Evolutionary conservation across 2,329 filamentous ascomycete genomes (phyloP).

Genomic region (Ilyonectria robusta): DNA sequence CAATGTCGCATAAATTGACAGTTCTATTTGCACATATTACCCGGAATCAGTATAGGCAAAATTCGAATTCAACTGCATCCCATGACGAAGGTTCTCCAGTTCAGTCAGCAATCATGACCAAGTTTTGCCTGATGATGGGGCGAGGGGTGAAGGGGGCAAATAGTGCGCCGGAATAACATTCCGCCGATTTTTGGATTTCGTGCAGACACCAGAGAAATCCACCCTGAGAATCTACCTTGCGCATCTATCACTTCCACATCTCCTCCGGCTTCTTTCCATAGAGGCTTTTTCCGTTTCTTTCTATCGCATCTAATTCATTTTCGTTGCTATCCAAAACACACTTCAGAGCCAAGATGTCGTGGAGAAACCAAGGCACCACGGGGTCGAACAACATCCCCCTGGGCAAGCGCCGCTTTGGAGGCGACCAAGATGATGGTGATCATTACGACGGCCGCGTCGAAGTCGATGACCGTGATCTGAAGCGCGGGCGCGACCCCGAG

Average conservation of each 20-base stretch:
- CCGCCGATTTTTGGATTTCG: slow-evolving; percentile 7
- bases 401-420: slow-evolving; percentile 86
- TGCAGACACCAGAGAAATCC: slow-evolving; percentile 11
- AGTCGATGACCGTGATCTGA: slow-evolving; percentile 66
- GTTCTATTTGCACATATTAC: not conserved
- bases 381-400: slow-evolving; percentile 98
- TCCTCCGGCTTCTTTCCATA: not conserved
- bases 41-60: not conserved
- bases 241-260: slow-evolving; percentile 8
- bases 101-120: not conserved
- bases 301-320: slow-evolving; percentile 20
- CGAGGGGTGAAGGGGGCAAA: not conserved
- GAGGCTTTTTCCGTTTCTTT: slow-evolving; percentile 13
- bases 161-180: slow-evolving; percentile 9
- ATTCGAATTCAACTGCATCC: not conserved
- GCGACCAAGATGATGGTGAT: slow-evolving; percentile 62
- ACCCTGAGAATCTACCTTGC: slow-evolving; percentile 6
- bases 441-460: slow-evolving; percentile 43
- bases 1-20: not conserved
- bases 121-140: not conserved
- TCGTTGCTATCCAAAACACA: slow-evolving; percentile 8
- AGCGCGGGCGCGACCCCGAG: slow-evolving; percentile 94
- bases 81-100: not conserved
- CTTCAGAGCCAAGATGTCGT: slow-evolving; percentile 66
- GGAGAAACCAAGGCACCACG: slow-evolving; percentile 87